These are phyloP conservation scores for Crithidia bombi DNA, from an alignment of 208 protist genomes.

Conservation along the genomic window DNA sequence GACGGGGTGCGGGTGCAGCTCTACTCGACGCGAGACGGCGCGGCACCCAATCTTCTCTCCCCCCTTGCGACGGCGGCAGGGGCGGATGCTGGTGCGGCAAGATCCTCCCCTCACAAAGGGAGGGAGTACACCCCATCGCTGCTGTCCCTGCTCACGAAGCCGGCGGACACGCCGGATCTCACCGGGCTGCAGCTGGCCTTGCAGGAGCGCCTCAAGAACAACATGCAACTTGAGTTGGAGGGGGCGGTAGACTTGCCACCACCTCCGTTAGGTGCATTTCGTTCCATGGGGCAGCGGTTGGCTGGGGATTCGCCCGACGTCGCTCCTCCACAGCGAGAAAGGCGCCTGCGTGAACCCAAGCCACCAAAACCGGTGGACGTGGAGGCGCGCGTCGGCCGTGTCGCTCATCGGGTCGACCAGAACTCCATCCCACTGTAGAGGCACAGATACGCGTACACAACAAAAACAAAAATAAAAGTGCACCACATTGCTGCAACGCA, in stretches of 20 bases:
- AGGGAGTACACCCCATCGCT: not conserved
- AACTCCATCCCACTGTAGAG: not conserved
- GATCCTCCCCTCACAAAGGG: not conserved
- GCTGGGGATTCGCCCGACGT: not conserved
- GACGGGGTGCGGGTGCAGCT: too few species aligned
- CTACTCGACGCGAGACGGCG: too few species aligned
- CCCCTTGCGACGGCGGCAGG: too few species aligned
- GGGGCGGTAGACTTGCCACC: not conserved
- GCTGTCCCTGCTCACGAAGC: not conserved
- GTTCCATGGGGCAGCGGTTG: not conserved
- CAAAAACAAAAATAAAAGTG: not conserved
- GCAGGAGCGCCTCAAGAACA: not conserved
- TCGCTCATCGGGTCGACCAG: not conserved
- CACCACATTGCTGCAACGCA: not conserved
- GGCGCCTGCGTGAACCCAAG: not conserved
- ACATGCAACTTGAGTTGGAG: not conserved
- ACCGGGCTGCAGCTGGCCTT: not conserved
- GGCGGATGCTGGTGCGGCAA: not conserved
- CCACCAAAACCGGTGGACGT: conserved; percentile 8
- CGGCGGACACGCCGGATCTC: not conserved
- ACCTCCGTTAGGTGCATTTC: not conserved
- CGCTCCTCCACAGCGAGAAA: not conserved
- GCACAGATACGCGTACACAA: too few species aligned
- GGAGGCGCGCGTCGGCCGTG: conserved; percentile 1
- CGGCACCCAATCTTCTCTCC: too few species aligned